Evolutionary conservation across 2,329 filamentous ascomycete genomes (phyloP), one percentile per base, ranked within the genome.

Genomic region (Clarireedia hainanense): DNA sequence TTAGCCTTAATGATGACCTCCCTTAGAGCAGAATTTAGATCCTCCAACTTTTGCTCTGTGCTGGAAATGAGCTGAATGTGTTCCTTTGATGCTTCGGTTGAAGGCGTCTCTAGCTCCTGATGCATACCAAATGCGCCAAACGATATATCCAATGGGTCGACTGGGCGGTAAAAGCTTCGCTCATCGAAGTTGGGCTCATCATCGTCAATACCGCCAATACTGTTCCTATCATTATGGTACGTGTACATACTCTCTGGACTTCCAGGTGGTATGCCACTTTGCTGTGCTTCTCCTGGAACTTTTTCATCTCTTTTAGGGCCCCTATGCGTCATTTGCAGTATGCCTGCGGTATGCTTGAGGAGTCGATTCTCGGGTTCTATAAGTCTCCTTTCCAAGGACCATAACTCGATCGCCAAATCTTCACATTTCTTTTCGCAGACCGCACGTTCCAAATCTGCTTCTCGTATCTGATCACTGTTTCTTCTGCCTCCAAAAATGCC

Each of bases 261-360:
- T 54, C 86, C 84, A 5, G 86, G 87, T 59, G 89, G 86, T 60
- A 89, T 82, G 20, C 80, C 81, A 42, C 47, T 45, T 47, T 59
- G 62, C 42, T 75, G 68, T 6, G 73, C 66, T 47, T 73, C 72
- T 1, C 70, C 68, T 36, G 70, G 71, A 2, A 73, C 71, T 14
- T 72, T 72, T 3, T 72, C 65, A 53, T 74, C 74, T 62, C 77
- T 74, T 62, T 78, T 76, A n/a, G 86, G 77, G 0, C 81, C 83
- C 64, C 86, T 87, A 71, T 97, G 91, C 7, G 91, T 95, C 70
- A 95, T 80, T 68, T 96, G 91, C 53, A 99, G 75, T 40, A 99
- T 89, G 46, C 89, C 92, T 14, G 94, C 91, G 0, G 92, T 97
- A 69, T 99, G 94, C 69, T 92, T 85, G 50, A 97, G 75, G 46